These are phyloP conservation scores for Stentor coeruleus DNA, from an alignment of 73 alveolate species.

Conservation along the genomic window DNA sequence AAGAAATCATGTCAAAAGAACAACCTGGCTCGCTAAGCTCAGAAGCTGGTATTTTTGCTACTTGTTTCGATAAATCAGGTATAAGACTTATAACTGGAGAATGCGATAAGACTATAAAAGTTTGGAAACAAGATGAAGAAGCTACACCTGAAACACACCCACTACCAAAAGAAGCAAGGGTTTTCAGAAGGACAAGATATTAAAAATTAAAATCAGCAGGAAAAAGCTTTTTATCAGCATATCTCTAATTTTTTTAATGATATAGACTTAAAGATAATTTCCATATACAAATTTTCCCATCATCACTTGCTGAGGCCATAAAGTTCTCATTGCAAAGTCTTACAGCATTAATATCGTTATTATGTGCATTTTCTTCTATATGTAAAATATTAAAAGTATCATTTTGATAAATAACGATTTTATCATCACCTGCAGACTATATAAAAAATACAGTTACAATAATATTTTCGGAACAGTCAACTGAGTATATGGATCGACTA, in stretches of 20 bases:
- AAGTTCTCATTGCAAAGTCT: conserved; percentile 46
- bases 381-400: conserved; percentile 42
- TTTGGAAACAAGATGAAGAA: conserved; percentile 88
- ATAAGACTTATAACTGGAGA: conserved; percentile 96
- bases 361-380: conserved; percentile 53
- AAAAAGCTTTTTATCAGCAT: too few species aligned
- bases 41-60: conserved; percentile 91
- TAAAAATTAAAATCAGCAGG: too few species aligned
- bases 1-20: conserved; percentile 71
- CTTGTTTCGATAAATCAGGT: conserved; percentile 88
- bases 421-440: conserved; percentile 69
- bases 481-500: conserved; percentile 78
- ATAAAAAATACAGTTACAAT: conserved; percentile 47
- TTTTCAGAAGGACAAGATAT: neutral
- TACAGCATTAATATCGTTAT: conserved; percentile 79
- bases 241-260: too few species aligned
- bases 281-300: conserved; percentile 36
- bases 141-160: neutral
- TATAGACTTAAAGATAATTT: neutral
- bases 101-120: conserved; percentile 97
- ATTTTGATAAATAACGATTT: conserved; percentile 60
- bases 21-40: conserved; percentile 94
- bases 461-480: conserved; percentile 59
- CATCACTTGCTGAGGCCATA: conserved; percentile 65
- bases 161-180: conserved; percentile 1